These are phyloP conservation scores for Podosphaera fusca DNA, from an alignment of 2,329 filamentous ascomycete species.

Conservation along the genomic window DNA sequence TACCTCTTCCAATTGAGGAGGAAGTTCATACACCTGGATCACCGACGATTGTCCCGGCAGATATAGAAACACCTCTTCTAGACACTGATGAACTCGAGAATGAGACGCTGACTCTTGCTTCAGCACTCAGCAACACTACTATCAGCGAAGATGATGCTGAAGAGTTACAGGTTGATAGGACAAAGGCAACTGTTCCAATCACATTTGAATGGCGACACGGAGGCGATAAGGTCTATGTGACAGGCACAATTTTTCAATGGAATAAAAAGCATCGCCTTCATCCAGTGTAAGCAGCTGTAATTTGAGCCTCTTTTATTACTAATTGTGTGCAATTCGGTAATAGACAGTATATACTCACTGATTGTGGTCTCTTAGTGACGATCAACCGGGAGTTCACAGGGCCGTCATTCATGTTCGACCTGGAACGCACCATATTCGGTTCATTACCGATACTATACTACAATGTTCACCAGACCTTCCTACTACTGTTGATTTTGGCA, in stretches of 20 bases:
- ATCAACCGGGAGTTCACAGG: constrained; percentile 38
- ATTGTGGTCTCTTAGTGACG: constrained; percentile 16
- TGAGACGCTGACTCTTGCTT: constrained; percentile 24
- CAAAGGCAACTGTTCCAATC: constrained; percentile 59
- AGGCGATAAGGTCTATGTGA: constrained; percentile 85
- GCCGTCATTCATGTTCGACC: constrained; percentile 65
- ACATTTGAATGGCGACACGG: constrained; percentile 56
- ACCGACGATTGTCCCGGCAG: constrained; percentile 56
- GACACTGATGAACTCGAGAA: constrained; percentile 26
- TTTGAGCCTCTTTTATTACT: not conserved
- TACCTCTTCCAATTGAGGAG: constrained; percentile 85
- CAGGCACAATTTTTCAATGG: constrained; percentile 94
- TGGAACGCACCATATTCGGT: constrained; percentile 90
- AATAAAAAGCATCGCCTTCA: constrained; percentile 78
- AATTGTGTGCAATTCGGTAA: not conserved
- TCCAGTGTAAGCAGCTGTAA: constrained; percentile 37
- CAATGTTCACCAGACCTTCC: constrained; percentile 66
- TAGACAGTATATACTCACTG: not conserved
- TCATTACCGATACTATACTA: constrained; percentile 88
- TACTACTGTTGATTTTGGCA: constrained; percentile 91
- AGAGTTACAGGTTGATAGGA: constrained; percentile 53
- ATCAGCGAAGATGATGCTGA: constrained; percentile 66
- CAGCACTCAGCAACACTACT: constrained; percentile 35
- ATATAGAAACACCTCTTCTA: constrained; percentile 18
- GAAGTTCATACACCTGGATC: constrained; percentile 76